Evolutionary conservation across 768 basidiomycete species (phyloP).

Genomic region (Leccinellum rugosiceps): DNA sequence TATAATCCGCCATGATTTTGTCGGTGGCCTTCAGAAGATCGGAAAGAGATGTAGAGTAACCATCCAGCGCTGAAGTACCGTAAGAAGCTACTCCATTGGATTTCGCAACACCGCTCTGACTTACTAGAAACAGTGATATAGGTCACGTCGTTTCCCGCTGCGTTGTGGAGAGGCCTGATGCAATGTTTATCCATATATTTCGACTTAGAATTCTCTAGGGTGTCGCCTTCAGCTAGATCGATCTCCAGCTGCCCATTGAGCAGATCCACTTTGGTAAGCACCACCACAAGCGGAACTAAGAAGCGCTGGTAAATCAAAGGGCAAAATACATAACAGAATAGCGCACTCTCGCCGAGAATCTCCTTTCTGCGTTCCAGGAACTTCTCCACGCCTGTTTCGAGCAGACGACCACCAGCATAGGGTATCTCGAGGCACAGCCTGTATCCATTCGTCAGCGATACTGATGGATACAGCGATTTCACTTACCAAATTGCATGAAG

Average conservation of each 20-base stretch:
- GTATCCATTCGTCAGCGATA: not conserved
- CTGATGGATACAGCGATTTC: not conserved
- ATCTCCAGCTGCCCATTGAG: constrained; percentile 3
- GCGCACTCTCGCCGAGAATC: constrained; percentile 8
- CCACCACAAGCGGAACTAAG: constrained; percentile 7
- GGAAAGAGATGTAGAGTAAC: constrained; percentile 1
- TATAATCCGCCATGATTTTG: constrained; percentile 2
- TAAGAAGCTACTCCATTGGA: not conserved
- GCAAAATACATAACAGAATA: not conserved
- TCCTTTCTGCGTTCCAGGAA: constrained; percentile 4
- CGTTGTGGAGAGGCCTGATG: not conserved
- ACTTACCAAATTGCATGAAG: constrained; percentile 16
- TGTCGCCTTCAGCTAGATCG: not conserved
- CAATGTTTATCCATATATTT: not conserved
- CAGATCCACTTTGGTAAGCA: constrained; percentile 16
- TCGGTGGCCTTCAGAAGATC: not conserved
- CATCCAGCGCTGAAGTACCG: constrained; percentile 1
- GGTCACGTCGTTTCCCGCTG: not conserved
- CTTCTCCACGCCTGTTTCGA: constrained; percentile 12
- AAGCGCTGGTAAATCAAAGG: not conserved
- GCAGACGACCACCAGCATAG: constrained; percentile 11
- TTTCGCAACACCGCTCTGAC: not conserved
- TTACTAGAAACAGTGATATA: constrained; percentile 10
- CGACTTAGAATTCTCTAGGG: not conserved
- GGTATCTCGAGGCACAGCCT: constrained; percentile 20